Percentiles rank a stretch among this genome's conserved stretches.
These are phyloP conservation scores for Sechiopsis laciniata DNA, from an alignment of 306 rosid genomes.

Conservation along the genomic window DNA sequence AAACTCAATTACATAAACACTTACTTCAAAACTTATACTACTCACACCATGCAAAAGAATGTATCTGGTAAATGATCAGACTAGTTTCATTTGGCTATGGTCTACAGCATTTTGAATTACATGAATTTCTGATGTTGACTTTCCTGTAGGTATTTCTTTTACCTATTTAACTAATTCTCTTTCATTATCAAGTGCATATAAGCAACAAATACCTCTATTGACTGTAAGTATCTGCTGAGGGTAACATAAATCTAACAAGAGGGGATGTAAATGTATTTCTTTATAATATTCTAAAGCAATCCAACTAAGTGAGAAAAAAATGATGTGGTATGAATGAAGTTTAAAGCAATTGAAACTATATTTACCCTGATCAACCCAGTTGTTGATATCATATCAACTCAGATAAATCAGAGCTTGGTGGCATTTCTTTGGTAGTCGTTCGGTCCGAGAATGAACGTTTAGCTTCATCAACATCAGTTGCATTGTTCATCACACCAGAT, in stretches of 20 bases:
- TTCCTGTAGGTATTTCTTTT: not conserved
- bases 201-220: not conserved
- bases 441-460: conserved; percentile 40
- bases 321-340: not conserved
- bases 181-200: not conserved
- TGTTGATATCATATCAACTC: conserved; percentile 37
- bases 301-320: conserved; percentile 18
- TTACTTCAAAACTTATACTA: too few species aligned
- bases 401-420: conserved; percentile 36
- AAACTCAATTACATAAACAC: too few species aligned
- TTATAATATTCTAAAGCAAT: not conserved
- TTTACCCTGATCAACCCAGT: conserved; percentile 79
- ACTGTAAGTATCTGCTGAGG: not conserved
- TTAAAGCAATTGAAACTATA: conserved; percentile 14
- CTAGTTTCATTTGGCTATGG: too few species aligned
- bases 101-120: too few species aligned
- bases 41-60: too few species aligned
- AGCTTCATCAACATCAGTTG: conserved; percentile 52
- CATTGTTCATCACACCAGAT: conserved; percentile 33
- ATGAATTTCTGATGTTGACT: too few species aligned
- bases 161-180: not conserved
- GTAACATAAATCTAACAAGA: not conserved
- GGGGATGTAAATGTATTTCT: not conserved
- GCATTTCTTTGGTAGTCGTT: conserved; percentile 34
- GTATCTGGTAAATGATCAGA: too few species aligned